Evolutionary conservation across 306 rosid species (phyloP).

Genomic region (Castanea mollissima): DNA sequence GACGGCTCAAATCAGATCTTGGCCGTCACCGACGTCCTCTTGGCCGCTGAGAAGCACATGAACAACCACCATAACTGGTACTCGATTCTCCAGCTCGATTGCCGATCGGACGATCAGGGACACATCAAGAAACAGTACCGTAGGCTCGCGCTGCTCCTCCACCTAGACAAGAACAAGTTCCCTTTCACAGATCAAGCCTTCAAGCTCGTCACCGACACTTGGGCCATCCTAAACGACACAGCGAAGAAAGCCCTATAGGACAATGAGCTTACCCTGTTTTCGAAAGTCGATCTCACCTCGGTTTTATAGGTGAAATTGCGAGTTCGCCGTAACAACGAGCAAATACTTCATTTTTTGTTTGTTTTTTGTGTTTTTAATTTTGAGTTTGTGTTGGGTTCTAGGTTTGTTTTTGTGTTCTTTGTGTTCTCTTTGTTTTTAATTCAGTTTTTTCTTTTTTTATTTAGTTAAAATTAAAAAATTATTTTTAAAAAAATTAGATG

Average conservation of each 20-base stretch:
- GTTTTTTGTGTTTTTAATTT: no score
- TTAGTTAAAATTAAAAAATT: no score
- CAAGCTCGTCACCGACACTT: constrained; percentile 74
- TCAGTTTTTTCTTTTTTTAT: no score
- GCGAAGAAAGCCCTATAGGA: constrained; percentile 55
- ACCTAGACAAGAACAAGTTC: constrained; percentile 77
- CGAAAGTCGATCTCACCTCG: constrained; percentile 45
- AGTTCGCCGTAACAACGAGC: constrained; percentile 38
- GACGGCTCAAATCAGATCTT: constrained; percentile 93
- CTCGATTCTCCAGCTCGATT: constrained; percentile 62
- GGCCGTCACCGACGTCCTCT: constrained; percentile 72
- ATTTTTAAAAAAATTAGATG: no score
- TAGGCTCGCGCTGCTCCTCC: constrained; percentile 72
- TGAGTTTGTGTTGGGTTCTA: no score
- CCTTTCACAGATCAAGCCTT: constrained; percentile 67
- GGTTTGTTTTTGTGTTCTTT: no score
- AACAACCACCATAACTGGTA: constrained; percentile 75
- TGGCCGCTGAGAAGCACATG: constrained; percentile 58
- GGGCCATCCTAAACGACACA: constrained; percentile 72
- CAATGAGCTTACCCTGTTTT: constrained; percentile 41
- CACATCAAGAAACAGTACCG: constrained; percentile 67
- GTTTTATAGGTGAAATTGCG: constrained; percentile 56
- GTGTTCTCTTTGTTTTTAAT: no score
- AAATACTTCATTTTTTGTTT: no score
- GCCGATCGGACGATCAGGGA: constrained; percentile 52